Percentiles rank a stretch among this genome's conserved stretches.
phyloP scores from a whole-genome alignment of 495 filamentous ascomycete species.

The Hamigera avellanea region DNA sequence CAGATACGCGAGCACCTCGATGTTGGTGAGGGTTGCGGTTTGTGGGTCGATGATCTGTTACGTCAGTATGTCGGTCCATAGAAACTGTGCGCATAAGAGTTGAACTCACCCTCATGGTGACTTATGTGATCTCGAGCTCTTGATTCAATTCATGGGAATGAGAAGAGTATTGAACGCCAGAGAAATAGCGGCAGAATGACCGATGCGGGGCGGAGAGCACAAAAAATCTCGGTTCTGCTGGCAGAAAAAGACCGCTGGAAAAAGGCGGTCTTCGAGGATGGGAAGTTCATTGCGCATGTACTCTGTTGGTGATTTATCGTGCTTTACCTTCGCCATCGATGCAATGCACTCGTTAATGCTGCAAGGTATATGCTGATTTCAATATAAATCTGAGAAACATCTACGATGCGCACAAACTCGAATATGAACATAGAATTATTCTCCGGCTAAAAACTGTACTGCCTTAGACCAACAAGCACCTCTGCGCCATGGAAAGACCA shows the following conservation, averaged over 20 bases:
- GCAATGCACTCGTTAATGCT: no score
- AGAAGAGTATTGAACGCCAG: no score
- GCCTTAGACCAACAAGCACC: conserved; percentile 18
- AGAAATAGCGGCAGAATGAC: no score
- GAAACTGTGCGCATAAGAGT: background rate
- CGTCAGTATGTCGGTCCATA: conserved; percentile 5
- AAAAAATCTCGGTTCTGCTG: conserved; percentile 10
- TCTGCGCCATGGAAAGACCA: conserved; percentile 23
- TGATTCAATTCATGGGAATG: no score
- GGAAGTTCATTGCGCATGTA: no score
- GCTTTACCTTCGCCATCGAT: no score
- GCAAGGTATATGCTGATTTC: no score
- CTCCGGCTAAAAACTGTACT: conserved; percentile 10
- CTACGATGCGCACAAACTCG: background rate
- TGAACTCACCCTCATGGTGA: conserved; percentile 22
- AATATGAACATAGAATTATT: background rate
- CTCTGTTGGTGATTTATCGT: no score
- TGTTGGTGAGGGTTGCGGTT: conserved; percentile 50
- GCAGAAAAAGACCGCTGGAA: conserved; percentile 1
- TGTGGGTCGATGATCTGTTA: conserved; percentile 49
- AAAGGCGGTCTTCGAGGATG: conserved; percentile 4
- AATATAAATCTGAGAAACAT: no score
- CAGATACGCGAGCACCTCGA: conserved; percentile 52
- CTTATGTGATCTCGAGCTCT: background rate
- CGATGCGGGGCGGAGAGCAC: background rate